Evolutionary conservation across 2,329 filamentous ascomycete genomes (phyloP), one percentile per base, ranked within the genome.

Genomic region (Arthrobotrys conoides): DNA sequence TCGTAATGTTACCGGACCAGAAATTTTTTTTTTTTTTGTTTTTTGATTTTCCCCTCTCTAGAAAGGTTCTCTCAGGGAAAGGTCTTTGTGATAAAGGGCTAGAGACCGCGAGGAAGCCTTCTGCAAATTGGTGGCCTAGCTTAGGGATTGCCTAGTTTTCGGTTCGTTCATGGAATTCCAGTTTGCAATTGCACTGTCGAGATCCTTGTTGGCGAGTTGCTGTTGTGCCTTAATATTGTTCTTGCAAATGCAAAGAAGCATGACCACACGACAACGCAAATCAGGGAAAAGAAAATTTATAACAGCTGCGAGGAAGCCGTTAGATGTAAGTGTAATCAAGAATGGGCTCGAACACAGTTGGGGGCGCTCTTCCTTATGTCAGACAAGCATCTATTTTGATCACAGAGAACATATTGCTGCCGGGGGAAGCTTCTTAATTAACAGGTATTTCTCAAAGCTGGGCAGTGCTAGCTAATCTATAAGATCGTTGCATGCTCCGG

Each of bases 201-300:
- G 51, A 77, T 67, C 73, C 73, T 77, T 67, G 73, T 71, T 48
- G 67, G 33, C 55, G 53, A 51, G 59, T 66, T 61, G 66, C 49
- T 9, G 36, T 61, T 68, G 71, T 48, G 38, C 30, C 72, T 71
- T 70, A 66, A 70, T 70, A 66, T n/a, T n/a, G n/a, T n/a, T n/a
- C n/a, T n/a, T n/a, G n/a, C n/a, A n/a, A n/a, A 49, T 59, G 46
- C 18, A 38, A 65, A 71, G 53, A 30, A 44, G 36, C 65, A 64
- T 76, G 67, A 71, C 73, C 57, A 77, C 73, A 71, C 59, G n/a
- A 46, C 73, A 71, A 77, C 73, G 41, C 73, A 71, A 77, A 61
- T 63, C 44, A 41, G 14, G 27, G 20, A 65, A 77, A 77, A 61
- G 65, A 57, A 77, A 67, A 20, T 36, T 69, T 67, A 55, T 65